Base-by-base conservation (phyloP, 306 rosid species). In the Citrullus mucosospermus region DNA sequence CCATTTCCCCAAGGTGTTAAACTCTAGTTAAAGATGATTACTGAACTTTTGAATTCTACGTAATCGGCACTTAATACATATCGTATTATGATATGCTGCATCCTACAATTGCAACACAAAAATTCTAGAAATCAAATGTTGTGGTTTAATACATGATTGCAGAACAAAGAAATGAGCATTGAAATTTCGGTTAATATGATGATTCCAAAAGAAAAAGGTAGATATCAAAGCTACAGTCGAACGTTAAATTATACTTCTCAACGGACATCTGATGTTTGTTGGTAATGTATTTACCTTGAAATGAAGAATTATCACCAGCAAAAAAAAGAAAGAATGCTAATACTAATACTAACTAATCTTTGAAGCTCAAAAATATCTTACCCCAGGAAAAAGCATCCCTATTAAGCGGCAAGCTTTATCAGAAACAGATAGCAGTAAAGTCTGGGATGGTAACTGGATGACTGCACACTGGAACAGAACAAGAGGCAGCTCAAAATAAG, bases 311-410 rank as follows among this genome's bases (percentile, higher is more conserved):
- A 30, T 22, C 54, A 17, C 38, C 65, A 28, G 48, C 39, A 15
- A 71, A 78, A 54, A 17, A 68, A 15, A 34, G 4, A 63, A 30
- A 61, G 16, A 61, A 14, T 12, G 17, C 46, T 36, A 36, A 4
- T 16, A 34, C 71, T 65, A 65, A 15, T 72, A 48, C 51, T 20
- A 44, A 5, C 36, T 32, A 56, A 58, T 25, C 54, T 25, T 56
- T 60, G 14, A 13, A 67, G 82, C 78, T 74, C 75, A 59, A 15
- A 74, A 50, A 68, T 54, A 38, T 72, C 91, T 83, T 80, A 95
- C 99, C 96, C 93, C 98, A 9, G 99, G 99, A 75, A 95, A 91
- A 75, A 95, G 98, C 99, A 95, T 92, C 83, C 99, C 99, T 78
- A 90, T 91, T 90, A 95, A 87, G 87, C 98, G 98, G 89, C 60